Evolutionary conservation across 179 eudicot genomes (phyloP).

Genomic region (Dionaea muscipula): DNA sequence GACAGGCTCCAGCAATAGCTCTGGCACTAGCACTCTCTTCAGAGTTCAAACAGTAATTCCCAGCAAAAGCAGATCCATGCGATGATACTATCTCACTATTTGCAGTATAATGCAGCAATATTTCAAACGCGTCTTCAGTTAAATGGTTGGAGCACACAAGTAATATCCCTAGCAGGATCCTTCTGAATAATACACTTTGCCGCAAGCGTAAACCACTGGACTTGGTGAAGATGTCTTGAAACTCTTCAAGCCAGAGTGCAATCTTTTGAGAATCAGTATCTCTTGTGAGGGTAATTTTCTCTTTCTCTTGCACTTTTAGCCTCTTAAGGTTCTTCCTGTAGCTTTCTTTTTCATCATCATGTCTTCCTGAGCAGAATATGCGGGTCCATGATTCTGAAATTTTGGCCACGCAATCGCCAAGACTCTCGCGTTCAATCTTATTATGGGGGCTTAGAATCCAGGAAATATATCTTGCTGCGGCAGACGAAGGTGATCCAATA

Average conservation of each 20-base stretch:
- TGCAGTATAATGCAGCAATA: conserved; percentile 43
- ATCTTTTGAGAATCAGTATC: conserved; percentile 12
- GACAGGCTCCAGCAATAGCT: conserved; percentile 31
- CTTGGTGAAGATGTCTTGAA: conserved; percentile 17
- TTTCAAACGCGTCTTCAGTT: conserved; percentile 23
- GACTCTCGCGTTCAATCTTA: conserved; percentile 16
- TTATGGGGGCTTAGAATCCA: conserved; percentile 38
- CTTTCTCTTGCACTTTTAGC: conserved; percentile 14
- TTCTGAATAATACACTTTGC: conserved; percentile 24
- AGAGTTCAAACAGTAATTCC: conserved; percentile 13
- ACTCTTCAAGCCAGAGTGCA: conserved; percentile 35
- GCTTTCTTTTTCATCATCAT: conserved; percentile 6
- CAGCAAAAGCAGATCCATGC: conserved; percentile 5
- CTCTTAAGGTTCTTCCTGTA: conserved; percentile 18
- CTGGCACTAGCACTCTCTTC: conserved; percentile 15
- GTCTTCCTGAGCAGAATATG: conserved; percentile 11
- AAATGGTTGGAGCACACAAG: conserved; percentile 17
- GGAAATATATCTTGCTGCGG: conserved; percentile 29
- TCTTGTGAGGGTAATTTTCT: not conserved
- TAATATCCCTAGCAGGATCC: conserved; percentile 33
- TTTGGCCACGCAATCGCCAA: conserved; percentile 22
- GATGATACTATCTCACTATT: conserved; percentile 21
- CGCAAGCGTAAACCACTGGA: conserved; percentile 5
- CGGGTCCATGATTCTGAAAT: conserved; percentile 26
- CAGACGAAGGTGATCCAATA: conserved; percentile 13